Evolutionary conservation across 2,329 filamentous ascomycete species (phyloP).

Genomic region (Trichoderma sp.): DNA sequence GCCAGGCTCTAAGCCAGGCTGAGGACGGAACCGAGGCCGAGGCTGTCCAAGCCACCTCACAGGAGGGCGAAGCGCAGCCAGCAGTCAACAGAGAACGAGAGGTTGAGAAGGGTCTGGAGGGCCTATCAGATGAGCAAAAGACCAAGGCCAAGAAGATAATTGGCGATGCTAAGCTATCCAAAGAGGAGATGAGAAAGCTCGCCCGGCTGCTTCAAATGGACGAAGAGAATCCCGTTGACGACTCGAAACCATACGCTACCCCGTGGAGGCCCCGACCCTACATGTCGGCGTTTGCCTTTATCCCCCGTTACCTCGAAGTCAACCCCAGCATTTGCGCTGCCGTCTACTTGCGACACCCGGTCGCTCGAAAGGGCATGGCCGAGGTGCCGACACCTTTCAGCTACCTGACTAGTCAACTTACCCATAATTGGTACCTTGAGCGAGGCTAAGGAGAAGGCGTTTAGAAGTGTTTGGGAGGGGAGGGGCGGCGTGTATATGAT

Average conservation of each 20-base stretch:
- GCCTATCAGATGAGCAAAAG: slow-evolving; percentile 33
- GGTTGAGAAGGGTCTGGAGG: slow-evolving; percentile 37
- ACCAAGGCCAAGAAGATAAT: slow-evolving; percentile 37
- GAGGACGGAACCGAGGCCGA: slow-evolving; percentile 24
- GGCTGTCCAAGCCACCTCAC: background rate
- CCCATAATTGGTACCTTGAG: slow-evolving; percentile 92
- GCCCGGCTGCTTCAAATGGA: slow-evolving; percentile 59
- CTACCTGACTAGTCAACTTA: slow-evolving; percentile 68
- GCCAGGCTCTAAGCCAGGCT: slow-evolving; percentile 17
- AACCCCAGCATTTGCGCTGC: slow-evolving; percentile 96
- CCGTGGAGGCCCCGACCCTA: slow-evolving; percentile 85
- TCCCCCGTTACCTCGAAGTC: slow-evolving; percentile 93
- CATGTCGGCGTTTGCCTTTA: slow-evolving; percentile 91
- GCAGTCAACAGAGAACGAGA: slow-evolving; percentile 32
- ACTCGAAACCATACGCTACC: slow-evolving; percentile 78
- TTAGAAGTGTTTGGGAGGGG: background rate
- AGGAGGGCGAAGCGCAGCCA: slow-evolving; percentile 13
- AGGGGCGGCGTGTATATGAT: background rate
- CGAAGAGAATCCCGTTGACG: slow-evolving; percentile 73
- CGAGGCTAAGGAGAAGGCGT: slow-evolving; percentile 56
- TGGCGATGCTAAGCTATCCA: slow-evolving; percentile 36
- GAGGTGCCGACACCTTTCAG: slow-evolving; percentile 85
- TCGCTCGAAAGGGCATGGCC: slow-evolving; percentile 74
- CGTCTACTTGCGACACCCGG: slow-evolving; percentile 91
- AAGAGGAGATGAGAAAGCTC: slow-evolving; percentile 54